Base-by-base conservation (phyloP, 768 basidiomycete species). In the Russula ochroleuca region DNA sequence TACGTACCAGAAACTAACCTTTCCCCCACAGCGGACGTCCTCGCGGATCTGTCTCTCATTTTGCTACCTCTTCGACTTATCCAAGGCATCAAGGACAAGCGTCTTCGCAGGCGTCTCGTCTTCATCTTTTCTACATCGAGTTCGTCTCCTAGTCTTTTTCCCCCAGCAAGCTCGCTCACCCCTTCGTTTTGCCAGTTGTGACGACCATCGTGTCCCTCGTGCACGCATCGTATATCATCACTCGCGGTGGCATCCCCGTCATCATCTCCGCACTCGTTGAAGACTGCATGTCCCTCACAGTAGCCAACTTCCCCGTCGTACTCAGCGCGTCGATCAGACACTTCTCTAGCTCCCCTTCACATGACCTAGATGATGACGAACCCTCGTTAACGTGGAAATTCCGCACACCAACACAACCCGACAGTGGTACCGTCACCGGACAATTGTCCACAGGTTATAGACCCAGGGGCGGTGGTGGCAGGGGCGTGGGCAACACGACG, bases 121-220 rank as follows among this genome's bases (percentile, higher is more conserved):
- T 69, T 82, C 57, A 80, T 83, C 54, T 83, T 85, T 70, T 83
- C 83, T 11, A 77, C 83, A 11, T 81, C 81, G 56, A 77, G 83
- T 61, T 71, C 79, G 56, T 52, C 7, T 19, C 50, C 1, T 9
- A 5, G 28, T 13, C 3, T 3, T 23, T 11, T 14, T 11, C 35
- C 10, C 7, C 35, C 35, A 1, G 1, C 40, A 14, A 25, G 15
- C 11, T 0, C 21, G 25, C 41, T 31, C 10, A 55, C 25, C 21
- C 33, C 33, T 17, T 19, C 10, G 19, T 37, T 40, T 31, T 38
- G 45, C 38, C 45, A 69, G 68, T 70, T 31, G 66, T 70, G n/a
- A 71, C 70, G 1, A 72, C 70, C 41, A 65, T 72, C 33, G 71
- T 72, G 19, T 74, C 73, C 51, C 68, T 74, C 35, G 73, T 72